Evolutionary conservation across 2,329 filamentous ascomycete species (phyloP).

Genomic region (Colletotrichum filicis): DNA sequence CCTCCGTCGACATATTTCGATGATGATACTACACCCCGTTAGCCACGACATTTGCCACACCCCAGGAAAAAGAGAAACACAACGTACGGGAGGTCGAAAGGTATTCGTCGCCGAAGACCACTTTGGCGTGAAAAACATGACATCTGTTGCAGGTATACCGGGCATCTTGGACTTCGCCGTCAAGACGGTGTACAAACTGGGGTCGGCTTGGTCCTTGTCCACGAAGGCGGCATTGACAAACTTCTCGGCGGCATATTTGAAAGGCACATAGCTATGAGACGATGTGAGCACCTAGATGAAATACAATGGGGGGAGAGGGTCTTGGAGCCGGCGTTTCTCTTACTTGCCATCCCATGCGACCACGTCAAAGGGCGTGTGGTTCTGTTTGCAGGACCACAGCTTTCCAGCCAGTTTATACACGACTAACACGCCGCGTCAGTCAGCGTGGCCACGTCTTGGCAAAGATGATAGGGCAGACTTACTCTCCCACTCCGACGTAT

Average conservation of each 20-base stretch:
- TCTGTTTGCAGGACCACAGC: slow-evolving; percentile 67
- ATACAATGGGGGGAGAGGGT: not conserved
- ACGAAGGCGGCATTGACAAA: slow-evolving; percentile 67
- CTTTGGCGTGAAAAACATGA: slow-evolving; percentile 71
- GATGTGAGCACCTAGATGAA: not conserved
- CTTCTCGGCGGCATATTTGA: slow-evolving; percentile 63
- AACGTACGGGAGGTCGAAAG: slow-evolving; percentile 60
- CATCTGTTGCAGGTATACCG: slow-evolving; percentile 67
- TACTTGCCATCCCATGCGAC: slow-evolving; percentile 75
- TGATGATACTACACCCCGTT: slow-evolving; percentile 60
- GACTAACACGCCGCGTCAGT: slow-evolving; percentile 43
- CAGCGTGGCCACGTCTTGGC: slow-evolving; percentile 5
- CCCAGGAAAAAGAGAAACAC: not conserved
- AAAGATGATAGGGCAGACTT: not conserved
- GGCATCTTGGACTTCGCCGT: slow-evolving; percentile 65
- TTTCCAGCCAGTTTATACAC: slow-evolving; percentile 69
- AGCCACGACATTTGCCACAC: not conserved
- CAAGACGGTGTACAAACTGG: slow-evolving; percentile 69
- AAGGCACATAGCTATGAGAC: slow-evolving; percentile 43
- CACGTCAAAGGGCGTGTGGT: slow-evolving; percentile 73
- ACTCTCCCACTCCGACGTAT: slow-evolving; percentile 39
- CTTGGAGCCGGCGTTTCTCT: slow-evolving; percentile 55
- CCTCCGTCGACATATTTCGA: slow-evolving; percentile 63
- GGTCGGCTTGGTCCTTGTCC: slow-evolving; percentile 71
- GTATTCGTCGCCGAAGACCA: slow-evolving; percentile 69